Conservation (phyloP, 1,284 basidiomycete species). For the Xanthoconium separans region DNA sequence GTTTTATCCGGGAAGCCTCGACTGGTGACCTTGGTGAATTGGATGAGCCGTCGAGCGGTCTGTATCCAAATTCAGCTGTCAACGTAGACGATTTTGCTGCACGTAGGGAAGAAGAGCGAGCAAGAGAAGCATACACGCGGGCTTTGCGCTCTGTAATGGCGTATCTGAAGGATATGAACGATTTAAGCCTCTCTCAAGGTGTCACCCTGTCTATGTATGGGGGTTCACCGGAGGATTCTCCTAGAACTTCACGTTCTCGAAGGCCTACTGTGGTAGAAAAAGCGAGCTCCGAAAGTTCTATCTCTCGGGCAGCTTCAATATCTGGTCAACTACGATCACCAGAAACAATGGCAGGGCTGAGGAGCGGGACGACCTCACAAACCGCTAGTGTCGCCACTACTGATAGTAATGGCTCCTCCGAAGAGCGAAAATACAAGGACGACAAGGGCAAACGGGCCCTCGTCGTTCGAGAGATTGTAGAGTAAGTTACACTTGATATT, state of each 20-base stretch:
- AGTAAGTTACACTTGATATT: conserved; percentile 50
- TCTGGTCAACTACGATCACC: conserved; percentile 59
- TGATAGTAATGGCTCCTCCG: conserved; percentile 63
- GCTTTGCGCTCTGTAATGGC: conserved; percentile 90
- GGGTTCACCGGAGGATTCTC: conserved; percentile 41
- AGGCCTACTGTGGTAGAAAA: conserved; percentile 64
- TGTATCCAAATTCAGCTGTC: conserved; percentile 47
- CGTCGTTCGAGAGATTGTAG: conserved; percentile 83
- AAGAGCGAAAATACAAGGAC: conserved; percentile 86
- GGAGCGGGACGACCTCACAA: conserved; percentile 58
- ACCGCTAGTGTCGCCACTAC: conserved; percentile 73
- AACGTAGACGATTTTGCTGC: conserved; percentile 41
- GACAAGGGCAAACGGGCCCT: conserved; percentile 78
- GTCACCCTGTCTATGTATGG: conserved; percentile 56
- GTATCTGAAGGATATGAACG: conserved; percentile 93
- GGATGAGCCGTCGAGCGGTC: conserved; percentile 30
- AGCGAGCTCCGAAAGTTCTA: conserved; percentile 43
- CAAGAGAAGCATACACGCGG: conserved; percentile 66
- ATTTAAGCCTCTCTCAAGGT: conserved; percentile 66
- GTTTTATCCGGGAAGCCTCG: conserved; percentile 56
- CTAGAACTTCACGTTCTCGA: conserved; percentile 46
- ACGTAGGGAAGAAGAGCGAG: conserved; percentile 67
- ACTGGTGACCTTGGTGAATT: conserved; percentile 45
- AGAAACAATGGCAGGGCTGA: conserved; percentile 56
- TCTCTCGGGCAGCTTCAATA: conserved; percentile 40